A percentile compares a stretch with the other conserved stretches of the same genome.
These are phyloP conservation scores for Penicillium steckii DNA, from an alignment of 495 filamentous ascomycete genomes.

Conservation along the genomic window DNA sequence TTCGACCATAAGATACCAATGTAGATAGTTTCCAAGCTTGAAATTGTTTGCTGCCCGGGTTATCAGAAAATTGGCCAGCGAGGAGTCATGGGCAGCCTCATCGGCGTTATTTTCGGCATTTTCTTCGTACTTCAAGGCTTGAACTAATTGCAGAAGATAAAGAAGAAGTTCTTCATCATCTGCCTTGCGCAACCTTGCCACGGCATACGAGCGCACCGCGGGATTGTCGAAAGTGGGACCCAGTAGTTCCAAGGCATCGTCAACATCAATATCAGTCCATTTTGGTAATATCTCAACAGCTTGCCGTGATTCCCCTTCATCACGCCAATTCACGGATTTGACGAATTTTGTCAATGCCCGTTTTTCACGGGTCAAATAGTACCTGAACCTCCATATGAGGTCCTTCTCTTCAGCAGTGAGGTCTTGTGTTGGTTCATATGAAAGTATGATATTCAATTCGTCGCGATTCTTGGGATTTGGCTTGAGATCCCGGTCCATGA, in stretches of 20 bases:
- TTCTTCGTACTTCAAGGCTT: constrained; percentile 94
- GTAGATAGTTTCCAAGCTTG: constrained; percentile 88
- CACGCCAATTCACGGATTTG: constrained; percentile 92
- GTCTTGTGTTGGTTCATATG: constrained; percentile 87
- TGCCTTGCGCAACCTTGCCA: constrained; percentile 84
- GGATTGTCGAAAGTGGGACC: constrained; percentile 89
- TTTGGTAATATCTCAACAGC: constrained; percentile 86
- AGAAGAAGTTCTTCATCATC: constrained; percentile 92
- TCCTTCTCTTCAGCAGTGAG: constrained; percentile 90
- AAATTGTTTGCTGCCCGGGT: constrained; percentile 80
- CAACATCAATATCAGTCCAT: constrained; percentile 97
- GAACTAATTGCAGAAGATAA: constrained; percentile 92
- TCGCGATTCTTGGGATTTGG: constrained; percentile 96
- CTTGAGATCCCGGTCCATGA: constrained; percentile 88
- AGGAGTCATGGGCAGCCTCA: constrained; percentile 74
- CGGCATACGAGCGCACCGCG: constrained; percentile 86
- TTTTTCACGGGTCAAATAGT: constrained; percentile 90
- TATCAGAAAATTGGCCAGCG: constrained; percentile 87
- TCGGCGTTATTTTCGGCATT: constrained; percentile 57
- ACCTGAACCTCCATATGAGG: constrained; percentile 93
- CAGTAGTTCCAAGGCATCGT: constrained; percentile 92
- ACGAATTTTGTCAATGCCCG: constrained; percentile 95
- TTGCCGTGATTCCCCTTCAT: constrained; percentile 80
- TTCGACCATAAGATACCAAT: constrained; percentile 99
- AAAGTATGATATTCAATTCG: constrained; percentile 86